Evolutionary conservation across 2,329 filamentous ascomycete genomes (phyloP), one percentile per base, ranked within the genome.

Genomic region (Pseudogymnoascus sp.): DNA sequence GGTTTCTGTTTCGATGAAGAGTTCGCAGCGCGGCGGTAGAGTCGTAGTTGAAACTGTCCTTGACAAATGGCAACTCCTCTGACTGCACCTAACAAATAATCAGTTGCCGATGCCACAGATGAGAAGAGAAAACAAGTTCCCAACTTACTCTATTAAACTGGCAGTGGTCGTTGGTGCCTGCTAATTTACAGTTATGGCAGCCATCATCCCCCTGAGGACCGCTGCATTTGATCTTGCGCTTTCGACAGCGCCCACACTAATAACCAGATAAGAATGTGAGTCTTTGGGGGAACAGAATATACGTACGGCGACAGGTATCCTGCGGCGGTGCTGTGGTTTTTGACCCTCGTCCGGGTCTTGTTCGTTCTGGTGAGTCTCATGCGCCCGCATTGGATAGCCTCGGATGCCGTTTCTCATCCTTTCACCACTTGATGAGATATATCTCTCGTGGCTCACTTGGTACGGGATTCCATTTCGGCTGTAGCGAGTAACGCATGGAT

Each of bases 211-310:
- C 89, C 35, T 82, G 80, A 72, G 96, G 91, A 47, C 93, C 93
- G 71, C 90, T 96, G 78, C 93, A 97, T 69, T 91, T 88, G 70
- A 97, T 97, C 80, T 97, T 97, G 64, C 93, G 85, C 77, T 93
- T 93, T 65, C 93, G 86, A 76, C 93, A 97, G 68, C 93, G 86
- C 37, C 86, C 85, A 74, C 93, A 97, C 93, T 97, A 67, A 63
- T 47, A 16, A 19, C 14, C 31, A 29, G 11, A 10, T 35, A 4
- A 59, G 19, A 42, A 47, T 19, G 40, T 21, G 19, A 61, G 31
- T 5, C 53, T 59, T 19, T 50, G n/a, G 38, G 68, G 33, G n/a
- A 31, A 24, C 61, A 70, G 63, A 11, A 50, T 56, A 26, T 21
- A 69, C 72, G 69, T 75, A 82, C 81, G 21, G 81, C 81, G 53